phyloP scores from a whole-genome alignment of 805 yeast genomes.

The Schizosaccharomyces cryophilus region DNA sequence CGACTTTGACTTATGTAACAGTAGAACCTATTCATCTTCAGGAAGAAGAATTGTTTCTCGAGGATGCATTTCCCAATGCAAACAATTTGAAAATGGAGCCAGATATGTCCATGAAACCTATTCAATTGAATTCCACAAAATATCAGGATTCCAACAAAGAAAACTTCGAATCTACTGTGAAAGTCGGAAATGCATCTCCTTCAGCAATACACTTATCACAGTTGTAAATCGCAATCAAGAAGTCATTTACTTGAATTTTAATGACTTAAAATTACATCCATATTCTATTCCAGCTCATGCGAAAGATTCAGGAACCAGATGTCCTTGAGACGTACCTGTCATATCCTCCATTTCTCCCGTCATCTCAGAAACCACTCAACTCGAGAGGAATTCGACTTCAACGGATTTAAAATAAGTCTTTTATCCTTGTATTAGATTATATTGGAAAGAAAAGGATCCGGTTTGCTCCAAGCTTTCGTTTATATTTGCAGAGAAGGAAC shows the following conservation, averaged over 20 bases:
- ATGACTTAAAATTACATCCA: too few species aligned
- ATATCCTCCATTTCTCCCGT: too few species aligned
- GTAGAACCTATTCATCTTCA: neutral
- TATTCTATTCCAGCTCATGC: too few species aligned
- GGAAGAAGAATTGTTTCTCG: neutral
- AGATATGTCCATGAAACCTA: neutral
- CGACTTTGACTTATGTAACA: neutral
- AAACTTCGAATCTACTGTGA: neutral
- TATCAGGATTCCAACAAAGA: neutral
- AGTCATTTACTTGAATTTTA: neutral
- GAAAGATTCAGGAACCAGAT: too few species aligned
- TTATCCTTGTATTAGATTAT: too few species aligned
- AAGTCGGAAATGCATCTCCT: neutral
- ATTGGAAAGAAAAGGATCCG: too few species aligned
- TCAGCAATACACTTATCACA: neutral
- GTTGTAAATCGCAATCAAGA: neutral
- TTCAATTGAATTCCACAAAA: neutral
- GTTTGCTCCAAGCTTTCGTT: too few species aligned
- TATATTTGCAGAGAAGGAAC: too few species aligned
- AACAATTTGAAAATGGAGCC: neutral
- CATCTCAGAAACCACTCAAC: too few species aligned
- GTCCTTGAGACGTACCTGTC: too few species aligned
- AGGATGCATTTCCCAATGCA: neutral
- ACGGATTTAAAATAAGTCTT: too few species aligned
- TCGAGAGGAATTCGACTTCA: too few species aligned